phyloP scores from a whole-genome alignment of 345 rosid genomes.

The Sisymbrium irio region DNA sequence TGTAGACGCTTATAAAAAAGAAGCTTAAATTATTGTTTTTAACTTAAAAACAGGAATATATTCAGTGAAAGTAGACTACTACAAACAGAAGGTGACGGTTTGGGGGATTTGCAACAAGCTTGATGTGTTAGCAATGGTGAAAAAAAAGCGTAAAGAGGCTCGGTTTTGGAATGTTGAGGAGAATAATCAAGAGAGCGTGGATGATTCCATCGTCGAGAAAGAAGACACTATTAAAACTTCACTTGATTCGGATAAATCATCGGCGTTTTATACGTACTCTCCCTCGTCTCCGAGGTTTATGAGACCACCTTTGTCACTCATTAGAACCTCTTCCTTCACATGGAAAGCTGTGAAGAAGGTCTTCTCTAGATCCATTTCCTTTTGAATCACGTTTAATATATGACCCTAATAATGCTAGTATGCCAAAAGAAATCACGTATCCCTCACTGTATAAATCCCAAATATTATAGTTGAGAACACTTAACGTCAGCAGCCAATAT shows the following conservation, averaged over 20 bases:
- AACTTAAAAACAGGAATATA: constrained; percentile 56
- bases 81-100: constrained; percentile 74
- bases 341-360: constrained; percentile 61
- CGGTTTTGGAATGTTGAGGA: constrained; percentile 72
- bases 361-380: constrained; percentile 62
- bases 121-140: constrained; percentile 55
- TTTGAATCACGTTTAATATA: constrained; percentile 30
- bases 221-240: constrained; percentile 25
- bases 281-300: constrained; percentile 16
- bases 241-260: constrained; percentile 1
- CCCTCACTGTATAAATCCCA: not conserved
- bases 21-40: not conserved
- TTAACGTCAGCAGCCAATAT: not conserved
- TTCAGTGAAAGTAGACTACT: constrained; percentile 64
- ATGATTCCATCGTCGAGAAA: constrained; percentile 3
- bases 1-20: not conserved
- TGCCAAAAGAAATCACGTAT: not conserved
- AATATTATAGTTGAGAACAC: constrained; percentile 3
- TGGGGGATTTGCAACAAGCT: constrained; percentile 93
- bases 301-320: constrained; percentile 39
- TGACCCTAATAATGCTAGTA: not conserved
- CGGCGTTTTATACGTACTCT: constrained; percentile 18
- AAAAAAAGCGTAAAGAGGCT: constrained; percentile 72
- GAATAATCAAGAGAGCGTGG: constrained; percentile 17
- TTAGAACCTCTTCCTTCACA: constrained; percentile 55